These are phyloP conservation scores for Neurospora discreta DNA, from an alignment of 495 filamentous ascomycete genomes.

Conservation along the genomic window DNA sequence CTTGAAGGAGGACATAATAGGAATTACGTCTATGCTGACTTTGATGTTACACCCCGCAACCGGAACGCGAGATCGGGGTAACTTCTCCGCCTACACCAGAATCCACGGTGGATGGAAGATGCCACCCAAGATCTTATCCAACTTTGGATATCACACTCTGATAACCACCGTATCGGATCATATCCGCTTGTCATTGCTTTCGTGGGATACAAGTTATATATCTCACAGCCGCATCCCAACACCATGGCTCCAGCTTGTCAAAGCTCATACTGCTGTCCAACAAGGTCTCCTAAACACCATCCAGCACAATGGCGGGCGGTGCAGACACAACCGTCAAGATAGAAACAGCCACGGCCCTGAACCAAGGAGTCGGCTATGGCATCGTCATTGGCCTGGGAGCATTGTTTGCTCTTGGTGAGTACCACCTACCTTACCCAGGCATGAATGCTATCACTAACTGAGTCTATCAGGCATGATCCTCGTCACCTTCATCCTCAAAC, in stretches of 20 bases:
- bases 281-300: background rate
- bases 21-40: background rate
- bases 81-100: background rate
- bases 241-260: background rate
- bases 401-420: constrained; percentile 64
- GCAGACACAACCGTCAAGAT: constrained; percentile 5
- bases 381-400: constrained; percentile 69
- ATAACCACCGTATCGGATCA: background rate
- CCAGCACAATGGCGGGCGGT: background rate
- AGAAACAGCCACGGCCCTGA: constrained; percentile 41
- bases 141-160: background rate
- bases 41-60: background rate
- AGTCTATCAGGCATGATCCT: constrained; percentile 32
- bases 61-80: background rate
- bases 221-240: background rate
- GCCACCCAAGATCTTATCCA: background rate
- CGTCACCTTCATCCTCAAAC: constrained; percentile 68
- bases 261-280: background rate
- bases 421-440: background rate
- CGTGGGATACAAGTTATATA: background rate
- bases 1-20: background rate
- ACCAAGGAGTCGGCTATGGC: constrained; percentile 68
- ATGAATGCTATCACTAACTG: constrained; percentile 2
- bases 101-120: background rate
- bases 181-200: background rate